Conservation (phyloP, 169 alveolate species). For the Cryptosporidium baileyi region DNA sequence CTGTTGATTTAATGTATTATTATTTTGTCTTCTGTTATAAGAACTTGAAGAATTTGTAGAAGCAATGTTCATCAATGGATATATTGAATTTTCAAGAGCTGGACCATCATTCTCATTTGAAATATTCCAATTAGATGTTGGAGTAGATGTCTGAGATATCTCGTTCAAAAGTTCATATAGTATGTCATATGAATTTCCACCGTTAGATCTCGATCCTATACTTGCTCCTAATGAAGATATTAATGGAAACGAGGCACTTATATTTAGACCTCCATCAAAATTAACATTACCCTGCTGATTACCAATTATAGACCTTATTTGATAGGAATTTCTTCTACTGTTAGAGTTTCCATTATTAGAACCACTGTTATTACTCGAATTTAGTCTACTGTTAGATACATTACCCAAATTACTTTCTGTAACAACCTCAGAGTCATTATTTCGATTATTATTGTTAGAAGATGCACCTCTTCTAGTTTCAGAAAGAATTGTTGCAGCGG, state of each 20-base stretch:
- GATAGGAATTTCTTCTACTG: constrained; percentile 29
- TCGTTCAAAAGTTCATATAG: constrained; percentile 66
- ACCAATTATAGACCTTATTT: constrained; percentile 40
- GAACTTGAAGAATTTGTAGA: constrained; percentile 3
- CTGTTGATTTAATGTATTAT: neutral
- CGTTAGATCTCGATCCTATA: neutral
- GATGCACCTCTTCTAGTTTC: constrained; percentile 43
- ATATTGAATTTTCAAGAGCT: constrained; percentile 50
- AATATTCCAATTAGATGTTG: constrained; percentile 56
- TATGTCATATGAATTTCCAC: constrained; percentile 46
- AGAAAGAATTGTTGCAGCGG: constrained; percentile 40
- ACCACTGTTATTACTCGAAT: neutral
- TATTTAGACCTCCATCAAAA: constrained; percentile 51
- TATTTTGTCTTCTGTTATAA: constrained; percentile 21
- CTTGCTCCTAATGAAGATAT: constrained; percentile 9
- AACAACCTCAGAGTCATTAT: neutral
- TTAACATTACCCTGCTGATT: constrained; percentile 23
- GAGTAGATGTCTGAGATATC: constrained; percentile 33
- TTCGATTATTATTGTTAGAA: neutral
- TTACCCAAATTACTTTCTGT: neutral
- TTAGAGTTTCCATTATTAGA: neutral
- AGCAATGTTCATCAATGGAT: constrained; percentile 23
- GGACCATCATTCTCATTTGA: constrained; percentile 39
- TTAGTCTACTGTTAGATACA: neutral
- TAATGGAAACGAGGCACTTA: constrained; percentile 28